These are phyloP conservation scores for Alternaria metachromatica DNA, from an alignment of 2,329 filamentous ascomycete species.

Conservation along the genomic window DNA sequence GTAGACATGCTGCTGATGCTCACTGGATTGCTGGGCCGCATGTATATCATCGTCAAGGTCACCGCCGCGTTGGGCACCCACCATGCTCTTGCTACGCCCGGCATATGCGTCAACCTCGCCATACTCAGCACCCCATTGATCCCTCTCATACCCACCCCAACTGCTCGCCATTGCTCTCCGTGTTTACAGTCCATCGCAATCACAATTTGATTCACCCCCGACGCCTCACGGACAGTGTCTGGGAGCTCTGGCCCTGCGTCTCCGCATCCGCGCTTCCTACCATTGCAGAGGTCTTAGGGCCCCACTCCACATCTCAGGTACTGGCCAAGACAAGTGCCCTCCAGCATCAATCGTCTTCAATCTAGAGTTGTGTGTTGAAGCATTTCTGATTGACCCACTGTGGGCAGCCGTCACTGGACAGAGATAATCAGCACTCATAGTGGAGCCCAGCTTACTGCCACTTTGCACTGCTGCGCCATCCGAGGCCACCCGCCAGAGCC, in stretches of 20 bases:
- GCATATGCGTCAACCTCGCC: slow-evolving; percentile 9
- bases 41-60: slow-evolving; percentile 36
- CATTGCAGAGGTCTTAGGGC: slow-evolving; percentile 41
- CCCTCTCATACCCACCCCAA: slow-evolving; percentile 12
- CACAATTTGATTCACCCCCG: slow-evolving; percentile 7
- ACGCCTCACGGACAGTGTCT: slow-evolving; percentile 45
- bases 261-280: slow-evolving; percentile 40
- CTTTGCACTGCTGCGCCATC: slow-evolving; percentile 37
- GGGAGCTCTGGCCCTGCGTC: slow-evolving; percentile 43
- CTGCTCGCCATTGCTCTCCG: slow-evolving; percentile 12
- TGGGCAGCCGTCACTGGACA: slow-evolving; percentile 25
- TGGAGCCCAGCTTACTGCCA: slow-evolving; percentile 43
- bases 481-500: slow-evolving; percentile 36
- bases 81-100: slow-evolving; percentile 12
- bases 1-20: slow-evolving; percentile 34
- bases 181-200: slow-evolving; percentile 31
- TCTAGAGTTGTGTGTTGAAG: slow-evolving; percentile 25
- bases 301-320: slow-evolving; percentile 32
- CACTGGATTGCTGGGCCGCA: slow-evolving; percentile 23
- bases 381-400: slow-evolving; percentile 20
- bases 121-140: slow-evolving; percentile 9
- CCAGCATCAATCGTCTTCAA: slow-evolving; percentile 27
- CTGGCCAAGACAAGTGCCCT: slow-evolving; percentile 26
- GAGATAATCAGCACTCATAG: slow-evolving; percentile 23
- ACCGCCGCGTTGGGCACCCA: slow-evolving; percentile 32